These are phyloP conservation scores for Plectosphaerella cucumerina DNA, from an alignment of 2,329 filamentous ascomycete genomes.

Conservation along the genomic window DNA sequence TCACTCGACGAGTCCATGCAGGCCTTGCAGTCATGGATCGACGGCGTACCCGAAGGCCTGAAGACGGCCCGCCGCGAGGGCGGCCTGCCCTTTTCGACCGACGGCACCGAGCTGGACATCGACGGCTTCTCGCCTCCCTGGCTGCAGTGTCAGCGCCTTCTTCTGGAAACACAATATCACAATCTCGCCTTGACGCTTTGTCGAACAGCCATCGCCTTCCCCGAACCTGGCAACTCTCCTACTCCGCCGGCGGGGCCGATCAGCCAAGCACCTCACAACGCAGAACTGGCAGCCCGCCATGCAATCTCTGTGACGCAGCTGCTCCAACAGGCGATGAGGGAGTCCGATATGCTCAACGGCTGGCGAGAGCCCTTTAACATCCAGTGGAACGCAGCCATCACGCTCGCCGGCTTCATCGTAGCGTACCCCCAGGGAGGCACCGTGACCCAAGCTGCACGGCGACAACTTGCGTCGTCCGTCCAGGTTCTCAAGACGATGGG, in stretches of 20 bases:
- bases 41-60: conserved; percentile 29
- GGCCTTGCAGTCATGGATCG: conserved; percentile 23
- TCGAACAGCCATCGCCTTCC: not conserved
- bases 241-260: not conserved
- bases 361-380: not conserved
- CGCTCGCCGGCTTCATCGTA: not conserved
- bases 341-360: not conserved
- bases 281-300: not conserved
- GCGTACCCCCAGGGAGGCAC: not conserved
- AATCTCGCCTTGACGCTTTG: conserved; percentile 16
- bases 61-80: conserved; percentile 27
- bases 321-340: not conserved
- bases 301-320: not conserved
- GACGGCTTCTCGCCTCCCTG: conserved; percentile 30
- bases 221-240: not conserved
- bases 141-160: conserved; percentile 35
- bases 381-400: not conserved
- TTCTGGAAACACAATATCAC: conserved; percentile 39
- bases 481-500: not conserved
- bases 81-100: conserved; percentile 31
- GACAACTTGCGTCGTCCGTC: not conserved
- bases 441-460: not conserved
- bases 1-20: conserved; percentile 20
- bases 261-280: not conserved
- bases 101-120: conserved; percentile 23